A percentile compares a stretch with the other conserved stretches of the same genome.
Evolutionary conservation across 2,329 filamentous ascomycete species (phyloP).

Genomic region (Chaetomiaceae sp.): DNA sequence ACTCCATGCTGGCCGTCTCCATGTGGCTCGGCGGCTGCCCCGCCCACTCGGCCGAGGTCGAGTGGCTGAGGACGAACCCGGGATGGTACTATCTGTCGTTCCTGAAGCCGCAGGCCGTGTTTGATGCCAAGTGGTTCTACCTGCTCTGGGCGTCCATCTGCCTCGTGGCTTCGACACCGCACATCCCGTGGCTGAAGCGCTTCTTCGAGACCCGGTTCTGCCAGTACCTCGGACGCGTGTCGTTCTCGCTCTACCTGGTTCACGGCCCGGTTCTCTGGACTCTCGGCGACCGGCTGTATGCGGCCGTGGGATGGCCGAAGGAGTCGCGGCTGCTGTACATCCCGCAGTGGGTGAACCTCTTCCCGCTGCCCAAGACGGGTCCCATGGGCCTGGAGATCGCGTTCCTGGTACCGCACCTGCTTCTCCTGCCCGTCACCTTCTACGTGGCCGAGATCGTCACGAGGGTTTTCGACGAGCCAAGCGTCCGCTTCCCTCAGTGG

Average conservation of each 20-base stretch:
- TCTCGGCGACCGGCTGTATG: slow-evolving; percentile 58
- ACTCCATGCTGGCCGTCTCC: slow-evolving; percentile 45
- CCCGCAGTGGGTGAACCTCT: slow-evolving; percentile 51
- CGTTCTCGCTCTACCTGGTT: slow-evolving; percentile 56
- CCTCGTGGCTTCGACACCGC: slow-evolving; percentile 49
- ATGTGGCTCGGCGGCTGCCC: slow-evolving; percentile 58
- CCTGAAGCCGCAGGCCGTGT: slow-evolving; percentile 59
- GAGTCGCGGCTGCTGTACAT: slow-evolving; percentile 45
- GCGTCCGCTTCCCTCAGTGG: slow-evolving; percentile 54
- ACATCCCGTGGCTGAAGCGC: slow-evolving; percentile 49
- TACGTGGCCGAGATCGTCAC: slow-evolving; percentile 53
- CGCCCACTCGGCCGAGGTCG: slow-evolving; percentile 40
- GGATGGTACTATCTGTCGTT: slow-evolving; percentile 57
- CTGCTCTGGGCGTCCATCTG: slow-evolving; percentile 57
- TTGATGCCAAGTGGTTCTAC: slow-evolving; percentile 61
- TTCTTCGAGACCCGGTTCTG: slow-evolving; percentile 55
- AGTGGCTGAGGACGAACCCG: slow-evolving; percentile 45
- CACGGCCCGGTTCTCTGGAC: slow-evolving; percentile 57
- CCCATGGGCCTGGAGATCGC: slow-evolving; percentile 55
- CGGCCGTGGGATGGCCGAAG: slow-evolving; percentile 51
- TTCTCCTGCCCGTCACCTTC: slow-evolving; percentile 54
- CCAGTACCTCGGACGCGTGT: slow-evolving; percentile 57
- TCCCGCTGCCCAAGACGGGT: slow-evolving; percentile 49
- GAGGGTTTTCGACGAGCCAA: slow-evolving; percentile 52
- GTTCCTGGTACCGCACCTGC: slow-evolving; percentile 53